Percentiles rank a stretch among this genome's conserved stretches.
Evolutionary conservation across 805 yeast genomes (phyloP).

Genomic region (Pichia scutulata): DNA sequence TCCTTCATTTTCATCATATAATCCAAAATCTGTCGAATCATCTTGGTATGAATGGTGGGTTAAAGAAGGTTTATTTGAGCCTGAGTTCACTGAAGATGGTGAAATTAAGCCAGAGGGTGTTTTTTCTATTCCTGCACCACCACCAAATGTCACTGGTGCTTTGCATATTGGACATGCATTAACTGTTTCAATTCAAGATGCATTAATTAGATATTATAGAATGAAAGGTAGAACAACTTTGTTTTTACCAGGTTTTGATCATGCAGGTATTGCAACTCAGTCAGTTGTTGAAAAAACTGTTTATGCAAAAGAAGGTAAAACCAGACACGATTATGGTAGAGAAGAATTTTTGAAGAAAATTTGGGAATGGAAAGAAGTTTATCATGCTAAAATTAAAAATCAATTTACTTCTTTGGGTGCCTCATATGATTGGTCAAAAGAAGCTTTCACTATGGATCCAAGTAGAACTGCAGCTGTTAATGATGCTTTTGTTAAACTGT

Average conservation of each 20-base stretch:
- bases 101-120: slow-evolving; percentile 70
- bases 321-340: slow-evolving; percentile 94
- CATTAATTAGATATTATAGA: slow-evolving; percentile 88
- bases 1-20: slow-evolving; percentile 89
- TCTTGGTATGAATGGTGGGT: slow-evolving; percentile 99
- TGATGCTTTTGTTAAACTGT: slow-evolving; percentile 86
- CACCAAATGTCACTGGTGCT: slow-evolving; percentile 98
- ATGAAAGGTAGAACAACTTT: slow-evolving; percentile 95
- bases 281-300: slow-evolving; percentile 95
- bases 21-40: slow-evolving; percentile 86
- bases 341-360: slow-evolving; percentile 81
- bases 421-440: slow-evolving; percentile 93
- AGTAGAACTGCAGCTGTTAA: slow-evolving; percentile 69
- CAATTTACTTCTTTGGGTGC: slow-evolving; percentile 90
- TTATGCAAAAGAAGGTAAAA: slow-evolving; percentile 79
- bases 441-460: slow-evolving; percentile 87
- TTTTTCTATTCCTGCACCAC: slow-evolving; percentile 95
- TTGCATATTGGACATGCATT: slow-evolving; percentile 97
- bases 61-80: slow-evolving; percentile 78
- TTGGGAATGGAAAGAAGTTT: slow-evolving; percentile 98
- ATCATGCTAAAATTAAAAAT: slow-evolving; percentile 74
- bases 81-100: slow-evolving; percentile 73
- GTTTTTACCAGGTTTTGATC: slow-evolving; percentile 95
- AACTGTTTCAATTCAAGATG: slow-evolving; percentile 90
- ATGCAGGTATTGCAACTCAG: slow-evolving; percentile 98